phyloP scores from a whole-genome alignment of 805 yeast species.

The Yamadazyma endophytica region DNA sequence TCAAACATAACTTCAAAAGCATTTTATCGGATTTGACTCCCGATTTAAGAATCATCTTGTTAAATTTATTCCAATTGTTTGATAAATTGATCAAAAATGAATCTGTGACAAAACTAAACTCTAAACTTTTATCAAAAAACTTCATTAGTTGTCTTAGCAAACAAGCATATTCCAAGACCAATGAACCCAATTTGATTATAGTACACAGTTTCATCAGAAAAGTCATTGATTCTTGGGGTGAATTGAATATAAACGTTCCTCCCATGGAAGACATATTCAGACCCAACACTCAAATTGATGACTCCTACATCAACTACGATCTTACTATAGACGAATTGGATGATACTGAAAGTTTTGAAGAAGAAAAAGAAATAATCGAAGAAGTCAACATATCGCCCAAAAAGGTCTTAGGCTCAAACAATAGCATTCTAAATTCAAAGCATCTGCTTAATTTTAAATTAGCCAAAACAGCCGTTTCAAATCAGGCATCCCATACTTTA shows the following conservation, averaged over 20 bases:
- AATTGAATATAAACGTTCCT: slow-evolving; percentile 15
- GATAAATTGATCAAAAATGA: slow-evolving; percentile 31
- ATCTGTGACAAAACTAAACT: slow-evolving; percentile 40
- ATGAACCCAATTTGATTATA: slow-evolving; percentile 45
- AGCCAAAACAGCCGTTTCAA: no score
- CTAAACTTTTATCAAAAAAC: slow-evolving; percentile 40
- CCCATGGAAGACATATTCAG: slow-evolving; percentile 6
- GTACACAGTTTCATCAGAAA: slow-evolving; percentile 53
- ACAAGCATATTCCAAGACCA: slow-evolving; percentile 32
- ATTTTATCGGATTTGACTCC: slow-evolving; percentile 7
- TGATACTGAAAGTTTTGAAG: slow-evolving; percentile 14
- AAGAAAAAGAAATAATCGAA: neutral
- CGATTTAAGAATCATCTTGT: slow-evolving; percentile 10
- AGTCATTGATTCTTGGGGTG: slow-evolving; percentile 48
- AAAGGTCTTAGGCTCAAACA: slow-evolving; percentile 4
- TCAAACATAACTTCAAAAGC: slow-evolving; percentile 15
- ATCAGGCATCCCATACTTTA: neutral
- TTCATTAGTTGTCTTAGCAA: slow-evolving; percentile 57
- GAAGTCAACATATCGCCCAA: slow-evolving; percentile 4
- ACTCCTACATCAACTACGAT: slow-evolving; percentile 31
- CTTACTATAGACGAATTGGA: slow-evolving; percentile 21
- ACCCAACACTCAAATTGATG: slow-evolving; percentile 14
- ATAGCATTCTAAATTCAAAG: slow-evolving; percentile 2
- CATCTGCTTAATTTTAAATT: no score
- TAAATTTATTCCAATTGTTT: slow-evolving; percentile 41